A percentile compares a stretch with the other conserved stretches of the same genome.
Evolutionary conservation across 2,329 filamentous ascomycete genomes (phyloP).

Genomic region (Stemphylium lycopersici): DNA sequence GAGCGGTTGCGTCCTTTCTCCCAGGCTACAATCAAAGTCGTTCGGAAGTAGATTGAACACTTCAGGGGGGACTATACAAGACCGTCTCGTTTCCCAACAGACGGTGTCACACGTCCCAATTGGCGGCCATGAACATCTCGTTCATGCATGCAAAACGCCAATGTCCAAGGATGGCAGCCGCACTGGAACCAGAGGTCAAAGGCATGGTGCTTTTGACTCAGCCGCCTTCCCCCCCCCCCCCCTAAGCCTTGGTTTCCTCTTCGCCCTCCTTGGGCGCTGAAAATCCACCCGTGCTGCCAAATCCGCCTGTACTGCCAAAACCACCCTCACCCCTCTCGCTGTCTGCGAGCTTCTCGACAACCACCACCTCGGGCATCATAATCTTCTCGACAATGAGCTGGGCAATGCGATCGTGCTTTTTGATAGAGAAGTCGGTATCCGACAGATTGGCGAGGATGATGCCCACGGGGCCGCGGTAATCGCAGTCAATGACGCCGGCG

Average conservation of each 20-base stretch:
- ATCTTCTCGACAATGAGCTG: conserved; percentile 96
- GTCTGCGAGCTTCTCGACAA: conserved; percentile 86
- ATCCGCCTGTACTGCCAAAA: conserved; percentile 49
- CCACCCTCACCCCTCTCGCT: conserved; percentile 87
- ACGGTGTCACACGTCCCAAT: no score
- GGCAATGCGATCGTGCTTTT: conserved; percentile 87
- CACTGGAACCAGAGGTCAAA: no score
- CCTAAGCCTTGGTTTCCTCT: not conserved
- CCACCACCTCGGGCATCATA: conserved; percentile 88
- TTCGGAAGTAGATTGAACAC: no score
- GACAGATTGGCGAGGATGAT: conserved; percentile 93
- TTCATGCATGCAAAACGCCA: no score
- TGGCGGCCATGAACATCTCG: no score
- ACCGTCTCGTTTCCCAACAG: no score
- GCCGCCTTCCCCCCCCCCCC: no score
- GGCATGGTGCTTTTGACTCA: no score
- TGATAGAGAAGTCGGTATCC: conserved; percentile 79
- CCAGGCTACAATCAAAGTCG: no score
- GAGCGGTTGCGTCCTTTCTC: no score
- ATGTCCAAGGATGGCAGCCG: no score
- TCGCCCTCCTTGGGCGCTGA: not conserved
- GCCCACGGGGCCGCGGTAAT: conserved; percentile 94
- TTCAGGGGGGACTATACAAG: no score
- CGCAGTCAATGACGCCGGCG: conserved; percentile 95
- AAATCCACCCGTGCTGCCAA: conserved; percentile 49